phyloP scores from a whole-genome alignment of 441 rosid species.

The Adansonia madagascariensis region DNA sequence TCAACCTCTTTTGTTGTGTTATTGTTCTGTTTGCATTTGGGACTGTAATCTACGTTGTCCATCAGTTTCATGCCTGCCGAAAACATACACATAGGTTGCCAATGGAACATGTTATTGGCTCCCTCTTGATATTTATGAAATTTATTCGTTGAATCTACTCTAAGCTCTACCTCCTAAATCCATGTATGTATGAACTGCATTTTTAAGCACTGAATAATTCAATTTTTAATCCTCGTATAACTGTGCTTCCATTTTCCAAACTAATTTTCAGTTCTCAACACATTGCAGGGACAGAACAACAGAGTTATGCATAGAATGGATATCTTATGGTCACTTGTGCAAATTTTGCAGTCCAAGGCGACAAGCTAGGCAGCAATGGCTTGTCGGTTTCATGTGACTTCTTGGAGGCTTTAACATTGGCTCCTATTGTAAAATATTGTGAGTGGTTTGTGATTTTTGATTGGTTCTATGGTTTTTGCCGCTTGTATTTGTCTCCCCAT shows the following conservation, averaged over 20 bases:
- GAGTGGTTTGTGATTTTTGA: conserved; percentile 39
- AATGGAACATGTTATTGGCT: conserved; percentile 9
- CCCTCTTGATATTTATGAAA: conserved; percentile 2
- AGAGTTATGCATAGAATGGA: conserved; percentile 86
- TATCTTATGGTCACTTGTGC: conserved; percentile 87
- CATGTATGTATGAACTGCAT: conserved; percentile 16
- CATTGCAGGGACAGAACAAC: conserved; percentile 36
- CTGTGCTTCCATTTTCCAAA: too few species aligned
- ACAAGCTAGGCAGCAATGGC: conserved; percentile 41
- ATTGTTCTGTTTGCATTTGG: background rate
- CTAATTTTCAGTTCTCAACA: conserved; percentile 22
- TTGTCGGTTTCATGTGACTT: conserved; percentile 15
- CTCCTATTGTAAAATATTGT: conserved; percentile 34
- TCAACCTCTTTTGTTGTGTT: conserved; percentile 7
- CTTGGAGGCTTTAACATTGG: conserved; percentile 31
- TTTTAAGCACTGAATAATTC: background rate
- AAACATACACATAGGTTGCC: conserved; percentile 1
- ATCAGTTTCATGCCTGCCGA: background rate
- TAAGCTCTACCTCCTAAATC: background rate
- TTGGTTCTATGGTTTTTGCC: conserved; percentile 18
- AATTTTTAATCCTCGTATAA: background rate
- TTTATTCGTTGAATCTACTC: background rate
- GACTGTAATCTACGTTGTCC: conserved; percentile 5
- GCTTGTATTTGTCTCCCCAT: too few species aligned
- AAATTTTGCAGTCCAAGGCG: conserved; percentile 71